Percentiles rank a stretch among this genome's conserved stretches.
phyloP scores from a whole-genome alignment of 1,284 basidiomycete species.

The Leccinum angustisporum region DNA sequence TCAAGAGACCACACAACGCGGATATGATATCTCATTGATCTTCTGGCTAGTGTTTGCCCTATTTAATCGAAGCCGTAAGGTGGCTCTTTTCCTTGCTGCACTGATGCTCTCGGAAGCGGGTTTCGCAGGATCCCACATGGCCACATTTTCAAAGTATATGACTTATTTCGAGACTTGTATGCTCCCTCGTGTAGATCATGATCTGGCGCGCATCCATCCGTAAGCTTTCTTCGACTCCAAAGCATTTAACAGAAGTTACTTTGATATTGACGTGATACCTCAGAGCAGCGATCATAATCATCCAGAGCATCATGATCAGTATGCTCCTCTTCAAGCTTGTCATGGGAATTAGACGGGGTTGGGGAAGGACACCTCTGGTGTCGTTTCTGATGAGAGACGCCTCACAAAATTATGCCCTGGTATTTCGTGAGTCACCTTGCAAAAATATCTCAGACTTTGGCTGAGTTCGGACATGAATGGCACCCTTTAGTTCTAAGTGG shows the following conservation, averaged over 20 bases:
- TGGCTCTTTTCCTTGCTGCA: conserved; percentile 6
- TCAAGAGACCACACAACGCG: too few species aligned
- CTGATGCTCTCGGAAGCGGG: conserved; percentile 14
- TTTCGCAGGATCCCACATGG: neutral
- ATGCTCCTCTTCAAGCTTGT: conserved; percentile 13
- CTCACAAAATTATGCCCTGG: conserved; percentile 6
- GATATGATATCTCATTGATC: neutral
- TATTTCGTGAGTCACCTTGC: conserved; percentile 18
- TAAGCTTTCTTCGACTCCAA: neutral
- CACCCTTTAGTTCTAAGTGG: conserved; percentile 8
- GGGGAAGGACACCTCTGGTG: conserved; percentile 18
- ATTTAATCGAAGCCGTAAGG: conserved; percentile 24
- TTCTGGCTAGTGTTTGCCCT: conserved; percentile 18
- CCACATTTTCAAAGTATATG: neutral
- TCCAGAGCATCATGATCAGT: conserved; percentile 15
- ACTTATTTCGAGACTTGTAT: conserved; percentile 17
- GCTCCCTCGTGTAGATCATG: neutral
- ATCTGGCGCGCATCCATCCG: neutral
- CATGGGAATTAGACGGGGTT: neutral
- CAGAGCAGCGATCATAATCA: conserved; percentile 5
- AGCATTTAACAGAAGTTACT: neutral
- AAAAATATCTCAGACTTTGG: neutral
- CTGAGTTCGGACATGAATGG: neutral
- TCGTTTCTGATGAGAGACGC: conserved; percentile 24
- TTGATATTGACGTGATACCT: neutral